Base-by-base conservation (phyloP, 495 filamentous ascomycete genomes). In the Penicillium turbatum region DNA sequence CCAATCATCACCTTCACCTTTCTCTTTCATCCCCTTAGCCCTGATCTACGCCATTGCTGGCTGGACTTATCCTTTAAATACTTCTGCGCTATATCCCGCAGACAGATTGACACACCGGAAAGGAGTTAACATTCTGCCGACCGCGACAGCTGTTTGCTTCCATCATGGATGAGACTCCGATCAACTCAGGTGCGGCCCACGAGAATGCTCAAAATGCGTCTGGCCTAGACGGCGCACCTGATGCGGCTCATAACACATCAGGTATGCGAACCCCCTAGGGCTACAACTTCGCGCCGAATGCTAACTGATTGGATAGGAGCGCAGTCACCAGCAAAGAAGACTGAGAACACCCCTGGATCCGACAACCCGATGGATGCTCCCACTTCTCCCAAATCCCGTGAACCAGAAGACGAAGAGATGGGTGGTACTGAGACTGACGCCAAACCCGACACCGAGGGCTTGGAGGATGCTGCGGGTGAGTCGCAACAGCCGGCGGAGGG, bases 321-420 rank as follows among this genome's bases (percentile, higher is more conserved):
- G 62, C 71, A 69, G 64, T 69, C 65, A 15, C 55, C 64, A 36
- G 58, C 54, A 35, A 71, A 66, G 46, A 63, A 60, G 24, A 50
- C 34, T 29, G 61, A 65, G 36, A 57, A 55, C 48, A 35, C 41
- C 24, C 27, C 61, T 39, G 61, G 56, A 45, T 89, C 87, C 38
- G 89, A 95, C 69, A 91, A 92, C 67, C 89, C 87, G 40, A 75
- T 93, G 56, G 89, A 96, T 76, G 90, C 88, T 49, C 89, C 89
- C 44, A 82, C 86, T 41, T 91, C 81, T 8, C 88, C 90, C 30
- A 81, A 81, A 60, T 79, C 82, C 31, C 87, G 85, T 30, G 82
- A 82, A 30, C 76, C 72, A 34, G 85, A 89, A 55, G 91, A 96
- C 62, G 89, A 90, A 61, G 90, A 95, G 57, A 95, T 95, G 90